Evolutionary conservation across 805 yeast species (phyloP).

Genomic region (Cyberlindnera bimundalis): DNA sequence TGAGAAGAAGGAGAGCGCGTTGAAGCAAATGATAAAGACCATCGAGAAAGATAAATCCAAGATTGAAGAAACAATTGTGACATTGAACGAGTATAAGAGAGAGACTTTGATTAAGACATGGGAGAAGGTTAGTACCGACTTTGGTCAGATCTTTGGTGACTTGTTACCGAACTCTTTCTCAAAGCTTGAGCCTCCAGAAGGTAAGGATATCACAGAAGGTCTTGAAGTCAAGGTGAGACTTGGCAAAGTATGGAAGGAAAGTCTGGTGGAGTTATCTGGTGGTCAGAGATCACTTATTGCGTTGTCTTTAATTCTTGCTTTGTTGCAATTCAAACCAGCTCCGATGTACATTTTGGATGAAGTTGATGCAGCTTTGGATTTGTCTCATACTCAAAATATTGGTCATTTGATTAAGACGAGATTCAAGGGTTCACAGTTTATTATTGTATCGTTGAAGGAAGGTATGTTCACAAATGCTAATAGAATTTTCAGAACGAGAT

Average conservation of each 20-base stretch:
- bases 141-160: conserved; percentile 87
- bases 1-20: conserved; percentile 77
- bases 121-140: conserved; percentile 81
- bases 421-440: conserved; percentile 93
- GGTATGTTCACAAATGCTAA: conserved; percentile 99
- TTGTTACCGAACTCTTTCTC: conserved; percentile 88
- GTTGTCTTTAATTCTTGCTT: conserved; percentile 83
- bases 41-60: conserved; percentile 86
- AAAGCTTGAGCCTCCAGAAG: conserved; percentile 76
- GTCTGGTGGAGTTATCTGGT: conserved; percentile 91
- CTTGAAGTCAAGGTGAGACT: conserved; percentile 84
- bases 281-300: conserved; percentile 97
- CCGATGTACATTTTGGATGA: conserved; percentile 98
- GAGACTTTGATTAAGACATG: conserved; percentile 82
- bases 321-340: conserved; percentile 93
- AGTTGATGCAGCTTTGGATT: conserved; percentile 97
- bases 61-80: conserved; percentile 81
- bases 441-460: conserved; percentile 93
- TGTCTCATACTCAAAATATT: conserved; percentile 95
- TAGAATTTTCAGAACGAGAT: conserved; percentile 85
- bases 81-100: conserved; percentile 80
- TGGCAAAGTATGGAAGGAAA: conserved; percentile 94
- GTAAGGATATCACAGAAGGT: conserved; percentile 84
- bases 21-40: conserved; percentile 77
- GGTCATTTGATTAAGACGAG: conserved; percentile 95